Evolutionary conservation across 202 grass and related monocot species (phyloP).

Genomic region (Hordeum pubiflorum): DNA sequence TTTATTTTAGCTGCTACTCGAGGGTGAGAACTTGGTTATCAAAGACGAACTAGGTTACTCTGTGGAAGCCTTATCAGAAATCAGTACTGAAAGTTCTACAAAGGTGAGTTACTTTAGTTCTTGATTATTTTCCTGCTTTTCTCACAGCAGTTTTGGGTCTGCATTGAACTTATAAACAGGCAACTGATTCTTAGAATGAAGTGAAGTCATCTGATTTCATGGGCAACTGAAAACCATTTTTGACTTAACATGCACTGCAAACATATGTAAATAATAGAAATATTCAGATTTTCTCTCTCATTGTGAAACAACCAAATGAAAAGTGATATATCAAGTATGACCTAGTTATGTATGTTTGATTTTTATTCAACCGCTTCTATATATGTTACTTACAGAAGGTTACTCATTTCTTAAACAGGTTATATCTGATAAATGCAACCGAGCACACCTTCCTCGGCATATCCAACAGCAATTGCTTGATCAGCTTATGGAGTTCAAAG

Average conservation of each 20-base stretch:
- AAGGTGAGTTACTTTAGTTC: constrained; percentile 33
- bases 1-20: constrained; percentile 38
- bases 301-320: background rate
- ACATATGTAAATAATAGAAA: background rate
- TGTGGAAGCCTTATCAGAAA: constrained; percentile 70
- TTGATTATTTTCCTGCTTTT: constrained; percentile 15
- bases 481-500: constrained; percentile 70
- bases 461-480: constrained; percentile 68
- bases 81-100: constrained; percentile 40
- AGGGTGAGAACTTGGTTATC: constrained; percentile 37
- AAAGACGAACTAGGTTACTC: constrained; percentile 52
- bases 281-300: background rate
- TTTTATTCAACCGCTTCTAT: constrained; percentile 6
- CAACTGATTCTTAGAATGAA: too few species aligned
- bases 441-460: constrained; percentile 55
- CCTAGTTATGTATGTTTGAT: background rate
- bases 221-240: background rate
- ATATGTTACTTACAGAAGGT: background rate
- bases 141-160: background rate
- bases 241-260: background rate
- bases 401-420: constrained; percentile 41
- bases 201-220: background rate
- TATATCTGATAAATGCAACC: constrained; percentile 38
- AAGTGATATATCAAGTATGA: background rate
- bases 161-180: background rate